Evolutionary conservation across 805 yeast species (phyloP).

Genomic region (Cyberlindnera subsufficiens): DNA sequence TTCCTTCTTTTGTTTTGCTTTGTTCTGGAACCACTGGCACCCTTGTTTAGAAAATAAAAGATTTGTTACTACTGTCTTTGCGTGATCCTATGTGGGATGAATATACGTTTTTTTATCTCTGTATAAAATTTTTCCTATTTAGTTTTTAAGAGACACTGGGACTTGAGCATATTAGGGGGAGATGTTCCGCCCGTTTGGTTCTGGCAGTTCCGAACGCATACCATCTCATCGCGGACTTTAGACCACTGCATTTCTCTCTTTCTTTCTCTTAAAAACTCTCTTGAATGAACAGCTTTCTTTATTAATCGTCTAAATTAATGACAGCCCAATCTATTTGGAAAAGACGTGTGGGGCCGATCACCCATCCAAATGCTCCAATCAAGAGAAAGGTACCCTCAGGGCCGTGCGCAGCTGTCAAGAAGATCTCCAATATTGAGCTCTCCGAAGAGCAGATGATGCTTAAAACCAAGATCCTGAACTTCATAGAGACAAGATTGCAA

Average conservation of each 20-base stretch:
- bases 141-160: too few species aligned
- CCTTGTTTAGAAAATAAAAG: background rate
- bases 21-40: background rate
- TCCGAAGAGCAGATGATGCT: constrained; percentile 32
- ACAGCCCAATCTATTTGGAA: background rate
- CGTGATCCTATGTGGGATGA: too few species aligned
- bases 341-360: background rate
- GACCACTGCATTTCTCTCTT: background rate
- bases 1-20: too few species aligned
- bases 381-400: background rate
- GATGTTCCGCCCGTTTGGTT: background rate
- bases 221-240: background rate
- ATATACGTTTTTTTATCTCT: too few species aligned
- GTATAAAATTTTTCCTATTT: too few species aligned
- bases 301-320: too few species aligned
- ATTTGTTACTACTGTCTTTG: background rate
- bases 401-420: constrained; percentile 28
- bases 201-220: background rate
- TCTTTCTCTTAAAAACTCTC: background rate
- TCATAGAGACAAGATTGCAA: constrained; percentile 23
- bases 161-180: background rate
- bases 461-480: constrained; percentile 25
- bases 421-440: constrained; percentile 29
- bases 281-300: background rate
- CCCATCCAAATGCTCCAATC: background rate